phyloP scores from a whole-genome alignment of 2,329 filamentous ascomycete genomes.

The Claviceps purpurea region DNA sequence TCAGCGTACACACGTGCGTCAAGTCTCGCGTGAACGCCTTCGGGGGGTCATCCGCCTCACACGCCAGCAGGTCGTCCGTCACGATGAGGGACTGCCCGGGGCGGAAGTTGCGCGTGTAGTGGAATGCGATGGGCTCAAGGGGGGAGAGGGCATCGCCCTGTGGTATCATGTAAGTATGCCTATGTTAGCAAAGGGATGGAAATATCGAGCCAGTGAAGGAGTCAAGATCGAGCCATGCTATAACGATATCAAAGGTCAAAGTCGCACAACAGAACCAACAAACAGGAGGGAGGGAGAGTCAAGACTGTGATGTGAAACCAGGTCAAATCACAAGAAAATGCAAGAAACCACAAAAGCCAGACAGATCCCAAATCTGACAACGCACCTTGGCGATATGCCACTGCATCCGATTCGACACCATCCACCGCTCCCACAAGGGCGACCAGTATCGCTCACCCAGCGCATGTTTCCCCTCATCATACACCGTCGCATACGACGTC shows the following conservation, averaged over 20 bases:
- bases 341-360: not conserved
- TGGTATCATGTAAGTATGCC: no score
- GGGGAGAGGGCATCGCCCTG: conserved; percentile 64
- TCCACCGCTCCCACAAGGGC: conserved; percentile 68
- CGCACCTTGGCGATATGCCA: conserved; percentile 70
- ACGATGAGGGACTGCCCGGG: conserved; percentile 65
- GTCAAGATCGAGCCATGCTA: no score
- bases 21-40: conserved; percentile 46
- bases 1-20: conserved; percentile 64
- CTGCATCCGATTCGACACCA: conserved; percentile 73
- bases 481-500: conserved; percentile 69
- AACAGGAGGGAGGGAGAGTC: not conserved
- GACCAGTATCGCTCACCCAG: conserved; percentile 67
- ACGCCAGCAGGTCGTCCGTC: conserved; percentile 68
- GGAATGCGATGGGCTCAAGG: conserved; percentile 62
- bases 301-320: no score
- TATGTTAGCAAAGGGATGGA: not conserved
- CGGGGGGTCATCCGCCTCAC: conserved; percentile 54
- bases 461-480: conserved; percentile 61
- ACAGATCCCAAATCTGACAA: conserved; percentile 7
- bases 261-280: no score
- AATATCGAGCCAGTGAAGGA: not conserved
- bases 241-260: no score
- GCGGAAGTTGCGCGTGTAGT: conserved; percentile 76
- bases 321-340: not conserved